Percentiles rank a stretch among this genome's conserved stretches.
phyloP scores from a whole-genome alignment of 176 grass and related monocot species.

The Alloteropsis semialata region DNA sequence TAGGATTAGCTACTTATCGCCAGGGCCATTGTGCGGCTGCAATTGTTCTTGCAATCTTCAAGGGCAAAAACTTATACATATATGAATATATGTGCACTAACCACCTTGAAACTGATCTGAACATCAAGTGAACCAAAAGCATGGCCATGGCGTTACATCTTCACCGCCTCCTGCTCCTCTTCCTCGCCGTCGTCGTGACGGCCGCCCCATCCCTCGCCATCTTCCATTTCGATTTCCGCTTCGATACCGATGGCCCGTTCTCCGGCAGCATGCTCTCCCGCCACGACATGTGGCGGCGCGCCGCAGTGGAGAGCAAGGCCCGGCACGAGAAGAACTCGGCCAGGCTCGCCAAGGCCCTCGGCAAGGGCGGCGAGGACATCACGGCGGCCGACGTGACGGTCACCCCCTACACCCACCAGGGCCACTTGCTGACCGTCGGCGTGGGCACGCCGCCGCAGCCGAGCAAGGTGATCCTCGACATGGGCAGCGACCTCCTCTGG shows the following conservation, averaged over 20 bases:
- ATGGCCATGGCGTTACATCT: slow-evolving; percentile 13
- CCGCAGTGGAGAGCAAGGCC: slow-evolving; percentile 35
- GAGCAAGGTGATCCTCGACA: slow-evolving; percentile 39
- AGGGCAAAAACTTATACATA: background rate
- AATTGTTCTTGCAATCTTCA: background rate
- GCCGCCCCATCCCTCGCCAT: background rate
- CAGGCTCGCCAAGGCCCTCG: background rate
- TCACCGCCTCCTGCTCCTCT: background rate
- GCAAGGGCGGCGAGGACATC: background rate
- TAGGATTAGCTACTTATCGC: background rate
- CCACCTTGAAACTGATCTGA: background rate
- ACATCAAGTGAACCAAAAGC: background rate
- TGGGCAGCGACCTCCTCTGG: slow-evolving; percentile 57
- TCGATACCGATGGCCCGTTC: slow-evolving; percentile 10
- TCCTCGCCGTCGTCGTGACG: background rate
- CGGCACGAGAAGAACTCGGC: background rate
- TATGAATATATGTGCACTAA: background rate
- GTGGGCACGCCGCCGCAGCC: slow-evolving; percentile 54
- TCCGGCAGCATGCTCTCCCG: background rate
- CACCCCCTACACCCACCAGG: background rate
- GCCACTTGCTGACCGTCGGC: slow-evolving; percentile 33
- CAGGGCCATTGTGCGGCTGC: background rate
- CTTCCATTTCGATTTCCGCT: background rate
- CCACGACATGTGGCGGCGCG: slow-evolving; percentile 9
- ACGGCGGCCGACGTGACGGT: slow-evolving; percentile 7